Evolutionary conservation across 208 protist genomes (phyloP), one percentile per base, ranked within the genome.

Genomic region (Trypanosoma cruzi): DNA sequence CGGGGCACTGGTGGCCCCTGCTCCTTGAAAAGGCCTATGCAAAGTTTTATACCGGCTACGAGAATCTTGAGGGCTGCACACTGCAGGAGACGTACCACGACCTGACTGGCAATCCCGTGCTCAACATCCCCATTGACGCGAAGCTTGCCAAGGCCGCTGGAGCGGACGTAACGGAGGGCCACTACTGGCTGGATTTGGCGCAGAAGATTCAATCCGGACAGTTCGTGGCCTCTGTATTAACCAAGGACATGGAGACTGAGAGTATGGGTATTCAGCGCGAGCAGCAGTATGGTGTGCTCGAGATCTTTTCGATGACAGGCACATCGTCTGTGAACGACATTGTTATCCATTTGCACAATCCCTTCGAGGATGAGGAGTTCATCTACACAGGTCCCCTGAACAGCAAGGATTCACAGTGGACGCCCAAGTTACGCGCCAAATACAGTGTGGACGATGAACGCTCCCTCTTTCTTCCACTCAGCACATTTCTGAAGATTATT

Each of bases 11-110:
- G 82, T 94, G 88, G 88, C 85, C 88, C 58, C 67, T 85, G 53
- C 64, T 89, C 50, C 77, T 89, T n/a, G 80, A 89, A 73, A 86
- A 89, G 81, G 84, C 88, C 36, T 90, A 94, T 73, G 88, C 88
- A 37, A 94, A 94, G 77, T 88, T 92, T 70, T 92, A 94, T 84
- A 88, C 79, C 24, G 63, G 77, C n/a, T 94, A 89, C 56, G 34
- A 84, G 4, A 86, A 86, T 61, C 31, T 94, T 34, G 81, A 85
- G 36, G 71, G 76, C 22, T 73, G 82, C 48, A 74, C 79, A 26
- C 75, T 87, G 59, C 73, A 77, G 34, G 89, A 94, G 67, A 59
- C 80, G 22, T 84, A 87, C 36, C 75, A 90, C 64, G 85, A 94
- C 75, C 79, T 84, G 54, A 86, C 83, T 32, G 85, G 88, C 18